Conservation (phyloP, 805 yeast species). For the Isabelozyma gotoi region DNA sequence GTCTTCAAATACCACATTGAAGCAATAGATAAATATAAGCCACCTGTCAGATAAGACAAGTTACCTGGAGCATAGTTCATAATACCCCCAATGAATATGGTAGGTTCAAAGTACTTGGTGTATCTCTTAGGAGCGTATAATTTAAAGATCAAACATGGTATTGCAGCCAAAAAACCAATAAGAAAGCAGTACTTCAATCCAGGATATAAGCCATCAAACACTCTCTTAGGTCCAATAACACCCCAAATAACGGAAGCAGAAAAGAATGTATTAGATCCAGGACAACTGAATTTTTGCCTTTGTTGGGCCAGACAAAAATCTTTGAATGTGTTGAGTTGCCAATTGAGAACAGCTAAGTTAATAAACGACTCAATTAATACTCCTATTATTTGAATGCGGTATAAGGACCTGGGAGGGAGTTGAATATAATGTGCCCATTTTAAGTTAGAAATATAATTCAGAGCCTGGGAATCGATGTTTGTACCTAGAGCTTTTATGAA, state of each 20-base stretch:
- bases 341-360: conserved; percentile 20
- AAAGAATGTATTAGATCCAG: conserved; percentile 35
- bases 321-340: conserved; percentile 12
- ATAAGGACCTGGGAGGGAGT: conserved; percentile 41
- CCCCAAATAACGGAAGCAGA: conserved; percentile 50
- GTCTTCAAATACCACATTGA: conserved; percentile 52
- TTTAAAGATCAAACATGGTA: conserved; percentile 19
- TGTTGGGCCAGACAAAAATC: conserved; percentile 20
- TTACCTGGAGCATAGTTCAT: conserved; percentile 45
- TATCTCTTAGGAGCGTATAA: conserved; percentile 14
- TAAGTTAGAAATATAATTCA: conserved; percentile 28
- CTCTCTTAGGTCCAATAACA: conserved; percentile 52
- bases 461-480: conserved; percentile 31
- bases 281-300: conserved; percentile 24
- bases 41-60: conserved; percentile 48
- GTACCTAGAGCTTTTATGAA: conserved; percentile 22
- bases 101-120: conserved; percentile 46
- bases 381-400: conserved; percentile 28
- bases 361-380: conserved; percentile 19
- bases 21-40: conserved; percentile 48
- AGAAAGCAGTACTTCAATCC: conserved; percentile 53
- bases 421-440: conserved; percentile 38
- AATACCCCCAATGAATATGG: conserved; percentile 47
- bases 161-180: conserved; percentile 40
- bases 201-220: conserved; percentile 51